Base-by-base conservation (phyloP, 2,329 filamentous ascomycete species). In the Pyrenophora graminea region DNA sequence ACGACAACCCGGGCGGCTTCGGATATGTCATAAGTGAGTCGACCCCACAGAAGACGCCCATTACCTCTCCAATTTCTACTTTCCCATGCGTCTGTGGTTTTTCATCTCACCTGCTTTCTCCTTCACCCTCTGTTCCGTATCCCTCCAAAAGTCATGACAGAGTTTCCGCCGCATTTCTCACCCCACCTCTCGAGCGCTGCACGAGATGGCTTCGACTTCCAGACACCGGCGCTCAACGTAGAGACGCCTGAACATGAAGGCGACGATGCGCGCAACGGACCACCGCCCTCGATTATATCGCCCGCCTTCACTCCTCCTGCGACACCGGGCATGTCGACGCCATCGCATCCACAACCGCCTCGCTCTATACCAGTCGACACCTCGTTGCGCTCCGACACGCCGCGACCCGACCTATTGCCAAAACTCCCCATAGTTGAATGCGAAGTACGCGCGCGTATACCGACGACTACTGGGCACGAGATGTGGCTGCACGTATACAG, bases 401-500 rank as follows among this genome's bases (percentile, higher is more conserved):
- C 44, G 86, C 86, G 82, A 27, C 90, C 91, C 1, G 86, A 84
- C 52, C 80, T 96, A 18, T 83, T 97, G 6, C 80, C 88, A 59
- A 83, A 80, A 12, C 79, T 97, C 1, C 94, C 93, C 6, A 77
- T 89, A 19, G 93, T 99, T n/a, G 86, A 90, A 71, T 99, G 94
- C 77, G 86, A 95, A 59, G 94, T 97, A 41, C 88, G 94, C 61
- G 94, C 94, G 15, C 87, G 94, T 47, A 99, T 99, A 64, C 94
- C 94, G 0, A 97, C 93, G 1, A 93, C 91, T 2, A 85, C 83
- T 0, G 93, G 93, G 3, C 89, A 91, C 9, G 92, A 99, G 74
- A 97, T 99, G 91, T 99, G 95, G 74, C 76, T 99, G 44, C 93
- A 99, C 69, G 80, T 97, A 0, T 99, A 99, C 76, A 87, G 87